Base-by-base conservation (phyloP, 192 early-diverging fungal species). In the Phlyctochytrium bullatum region DNA sequence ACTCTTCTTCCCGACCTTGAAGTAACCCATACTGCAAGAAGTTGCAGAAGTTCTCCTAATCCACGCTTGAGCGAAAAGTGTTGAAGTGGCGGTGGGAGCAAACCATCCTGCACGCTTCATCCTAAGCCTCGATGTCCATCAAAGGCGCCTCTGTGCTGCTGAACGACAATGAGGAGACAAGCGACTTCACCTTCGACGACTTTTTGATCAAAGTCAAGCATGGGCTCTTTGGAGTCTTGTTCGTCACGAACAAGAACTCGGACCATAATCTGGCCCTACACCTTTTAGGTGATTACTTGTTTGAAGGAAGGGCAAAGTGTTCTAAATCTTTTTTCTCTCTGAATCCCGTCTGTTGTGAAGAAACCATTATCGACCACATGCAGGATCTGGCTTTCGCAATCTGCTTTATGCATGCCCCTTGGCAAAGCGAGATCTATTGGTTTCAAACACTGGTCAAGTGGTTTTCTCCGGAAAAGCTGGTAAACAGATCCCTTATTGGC, bases 371-470 rank as follows among this genome's bases (percentile, higher is more conserved):
- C 25, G 78, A 80, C 33, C 78, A 80, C 50, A 67, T 78, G 33
- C 79, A 81, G 63, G 79, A 81, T 62, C 58, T 81, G 20, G 59
- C 70, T 2, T 73, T 81, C 36, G 65, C 71, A 3, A 36, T 81
- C 16, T 24, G 47, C 2, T 65, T 73, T 34, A 34, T 62, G n/a
- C 36, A 61, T 20, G 71, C 73, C 52, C 65, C 70, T 4, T 81
- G 79, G 79, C 67, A 70, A 32, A 6, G 52, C 1, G 77, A 78
- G 40, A 64, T 78, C 25, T 4, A 29, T 2, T 81, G 79, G 79
- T 54, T 81, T 23, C 65, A 61, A 23, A 25, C 25, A 0, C 33
- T 68, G 2, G 52, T 81, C 1, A 53, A 67, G 23, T 69, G 53
- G 56, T 71, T 69, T 62, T 75, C 77, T 3, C 77, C 77, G 17